Conservation (phyloP, 2,329 filamentous ascomycete species). For the Curvularia spicifera region DNA sequence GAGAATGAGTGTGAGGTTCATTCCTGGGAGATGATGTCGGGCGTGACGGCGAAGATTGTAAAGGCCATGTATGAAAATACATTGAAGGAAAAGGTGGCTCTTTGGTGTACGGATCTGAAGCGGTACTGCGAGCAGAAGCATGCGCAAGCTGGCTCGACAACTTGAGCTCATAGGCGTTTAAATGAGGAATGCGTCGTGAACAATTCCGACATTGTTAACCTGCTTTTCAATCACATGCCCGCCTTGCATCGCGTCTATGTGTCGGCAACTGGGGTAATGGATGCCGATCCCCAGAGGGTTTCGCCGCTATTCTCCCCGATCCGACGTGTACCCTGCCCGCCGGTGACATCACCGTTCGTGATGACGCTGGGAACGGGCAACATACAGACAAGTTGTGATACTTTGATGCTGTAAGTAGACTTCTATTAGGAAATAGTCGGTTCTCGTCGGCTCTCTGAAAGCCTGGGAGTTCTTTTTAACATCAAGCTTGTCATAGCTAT, state of each 20-base stretch:
- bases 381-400: background rate
- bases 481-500: background rate
- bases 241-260: background rate
- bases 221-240: background rate
- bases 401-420: background rate
- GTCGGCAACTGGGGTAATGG: constrained; percentile 3
- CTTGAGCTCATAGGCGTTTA: background rate
- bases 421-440: background rate
- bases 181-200: background rate
- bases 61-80: constrained; percentile 24
- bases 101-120: constrained; percentile 31
- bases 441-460: background rate
- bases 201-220: background rate
- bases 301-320: constrained; percentile 4
- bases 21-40: constrained; percentile 32
- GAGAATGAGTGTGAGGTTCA: constrained; percentile 28
- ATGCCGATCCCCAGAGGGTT: constrained; percentile 1
- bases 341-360: background rate
- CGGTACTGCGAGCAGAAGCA: constrained; percentile 19
- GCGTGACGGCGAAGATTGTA: constrained; percentile 26
- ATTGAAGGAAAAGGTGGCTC: constrained; percentile 22
- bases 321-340: background rate
- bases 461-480: background rate
- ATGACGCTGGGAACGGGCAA: background rate
- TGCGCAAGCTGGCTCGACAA: background rate